phyloP scores from a whole-genome alignment of 768 basidiomycete genomes.

The Suillus variegatus region DNA sequence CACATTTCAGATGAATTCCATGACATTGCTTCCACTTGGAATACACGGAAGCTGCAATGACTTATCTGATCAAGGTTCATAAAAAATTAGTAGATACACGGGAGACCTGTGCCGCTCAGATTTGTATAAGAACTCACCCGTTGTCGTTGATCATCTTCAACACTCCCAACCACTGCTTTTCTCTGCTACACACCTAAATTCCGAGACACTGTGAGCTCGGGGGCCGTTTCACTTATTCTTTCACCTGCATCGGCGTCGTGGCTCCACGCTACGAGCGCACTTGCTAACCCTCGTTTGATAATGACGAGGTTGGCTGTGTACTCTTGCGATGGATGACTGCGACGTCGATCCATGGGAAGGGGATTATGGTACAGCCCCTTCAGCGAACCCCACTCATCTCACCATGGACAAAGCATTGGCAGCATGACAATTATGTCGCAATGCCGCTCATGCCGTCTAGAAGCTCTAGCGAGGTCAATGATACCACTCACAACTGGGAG shows the following conservation, averaged over 20 bases:
- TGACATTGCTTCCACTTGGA: not conserved
- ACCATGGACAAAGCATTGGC: not conserved
- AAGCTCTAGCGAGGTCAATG: not conserved
- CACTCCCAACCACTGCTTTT: not conserved
- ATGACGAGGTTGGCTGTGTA: constrained; percentile 32
- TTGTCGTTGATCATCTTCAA: not conserved
- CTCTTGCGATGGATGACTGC: constrained; percentile 84
- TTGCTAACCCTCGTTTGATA: constrained; percentile 25
- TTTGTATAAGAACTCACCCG: constrained; percentile 1
- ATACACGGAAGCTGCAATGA: not conserved
- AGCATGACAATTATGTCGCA: not conserved
- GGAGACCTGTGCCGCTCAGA: not conserved
- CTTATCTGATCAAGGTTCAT: not conserved
- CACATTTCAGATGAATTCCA: not conserved
- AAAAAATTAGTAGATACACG: not conserved
- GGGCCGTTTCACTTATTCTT: constrained; percentile 6
- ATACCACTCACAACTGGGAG: not conserved
- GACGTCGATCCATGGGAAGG: constrained; percentile 49
- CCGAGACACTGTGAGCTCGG: not conserved
- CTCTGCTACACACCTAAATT: not conserved
- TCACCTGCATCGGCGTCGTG: constrained; percentile 36
- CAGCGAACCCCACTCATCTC: not conserved
- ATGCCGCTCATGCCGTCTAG: not conserved
- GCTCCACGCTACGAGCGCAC: constrained; percentile 34
- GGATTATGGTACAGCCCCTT: constrained; percentile 16